These are phyloP conservation scores for Hortaea werneckii DNA, from an alignment of 2,329 filamentous ascomycete genomes.

Conservation along the genomic window DNA sequence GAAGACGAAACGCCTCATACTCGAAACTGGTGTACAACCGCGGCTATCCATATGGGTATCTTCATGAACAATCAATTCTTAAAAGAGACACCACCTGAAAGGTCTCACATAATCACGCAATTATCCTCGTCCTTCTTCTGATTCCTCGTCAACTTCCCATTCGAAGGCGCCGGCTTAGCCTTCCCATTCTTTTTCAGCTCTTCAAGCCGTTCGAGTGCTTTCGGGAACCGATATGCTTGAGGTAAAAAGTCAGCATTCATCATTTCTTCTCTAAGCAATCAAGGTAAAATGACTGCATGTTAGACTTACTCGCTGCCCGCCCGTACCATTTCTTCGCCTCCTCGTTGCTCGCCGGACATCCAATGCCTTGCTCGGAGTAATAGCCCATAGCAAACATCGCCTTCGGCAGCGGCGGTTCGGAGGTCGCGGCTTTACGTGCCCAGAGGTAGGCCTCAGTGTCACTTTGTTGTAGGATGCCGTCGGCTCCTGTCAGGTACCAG, in stretches of 20 bases:
- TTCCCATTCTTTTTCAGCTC: slow-evolving; percentile 75
- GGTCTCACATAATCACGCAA: slow-evolving; percentile 66
- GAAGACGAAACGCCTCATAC: too few species aligned
- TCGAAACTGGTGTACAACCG: too few species aligned
- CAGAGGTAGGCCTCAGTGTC: slow-evolving; percentile 96
- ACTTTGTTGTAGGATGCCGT: slow-evolving; percentile 79
- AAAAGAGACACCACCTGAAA: too few species aligned
- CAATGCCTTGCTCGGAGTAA: slow-evolving; percentile 92
- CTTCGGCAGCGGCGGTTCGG: slow-evolving; percentile 66
- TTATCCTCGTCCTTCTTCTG: slow-evolving; percentile 82
- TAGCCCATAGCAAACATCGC: slow-evolving; percentile 98
- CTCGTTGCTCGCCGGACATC: slow-evolving; percentile 73
- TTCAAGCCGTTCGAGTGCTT: slow-evolving; percentile 84
- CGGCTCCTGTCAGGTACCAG: slow-evolving; percentile 75
- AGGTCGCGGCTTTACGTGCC: slow-evolving; percentile 85
- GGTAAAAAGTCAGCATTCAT: slow-evolving; percentile 1
- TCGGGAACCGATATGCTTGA: slow-evolving; percentile 83
- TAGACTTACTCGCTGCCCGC: slow-evolving; percentile 77
- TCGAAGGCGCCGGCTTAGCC: slow-evolving; percentile 25
- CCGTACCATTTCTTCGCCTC: slow-evolving; percentile 99
- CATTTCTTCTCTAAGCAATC: neutral
- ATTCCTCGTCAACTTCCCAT: slow-evolving; percentile 71
- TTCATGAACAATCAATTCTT: too few species aligned
- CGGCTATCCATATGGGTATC: too few species aligned
- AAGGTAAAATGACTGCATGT: neutral